Evolutionary conservation across 2,329 filamentous ascomycete genomes (phyloP).

Genomic region (Exophiala bonariae): DNA sequence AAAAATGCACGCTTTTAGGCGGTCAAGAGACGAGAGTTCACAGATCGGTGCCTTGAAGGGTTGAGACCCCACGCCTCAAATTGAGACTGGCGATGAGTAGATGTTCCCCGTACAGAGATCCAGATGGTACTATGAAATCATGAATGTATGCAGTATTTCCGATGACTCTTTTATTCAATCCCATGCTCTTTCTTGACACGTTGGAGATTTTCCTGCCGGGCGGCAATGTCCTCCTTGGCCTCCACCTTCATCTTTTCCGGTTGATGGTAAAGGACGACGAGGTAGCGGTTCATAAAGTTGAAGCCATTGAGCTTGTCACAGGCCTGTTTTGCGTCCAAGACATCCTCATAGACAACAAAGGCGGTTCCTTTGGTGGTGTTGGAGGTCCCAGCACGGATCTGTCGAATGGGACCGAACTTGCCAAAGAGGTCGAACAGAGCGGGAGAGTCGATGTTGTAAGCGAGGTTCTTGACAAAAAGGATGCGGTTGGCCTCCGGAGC

Average conservation of each 20-base stretch:
- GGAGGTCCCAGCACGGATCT: constrained; percentile 97
- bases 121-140: no score
- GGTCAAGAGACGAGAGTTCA: no score
- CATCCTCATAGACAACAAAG: constrained; percentile 99
- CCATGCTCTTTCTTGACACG: constrained; percentile 96
- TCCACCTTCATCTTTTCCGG: constrained; percentile 73
- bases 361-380: constrained; percentile 97
- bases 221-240: constrained; percentile 90
- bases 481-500: constrained; percentile 99
- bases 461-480: constrained; percentile 99
- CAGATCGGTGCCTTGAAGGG: no score
- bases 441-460: constrained; percentile 98
- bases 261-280: constrained; percentile 82
- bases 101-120: no score
- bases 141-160: no score
- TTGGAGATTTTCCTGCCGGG: constrained; percentile 95
- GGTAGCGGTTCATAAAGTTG: constrained; percentile 99
- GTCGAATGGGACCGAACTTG: constrained; percentile 93
- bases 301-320: constrained; percentile 99
- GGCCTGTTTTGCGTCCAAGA: constrained; percentile 96
- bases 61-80: no score
- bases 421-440: constrained; percentile 98
- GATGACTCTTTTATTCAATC: constrained; percentile 92
- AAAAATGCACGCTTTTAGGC: no score
- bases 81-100: no score